phyloP scores from a whole-genome alignment of 768 basidiomycete genomes.

The Lentinula sp. region DNA sequence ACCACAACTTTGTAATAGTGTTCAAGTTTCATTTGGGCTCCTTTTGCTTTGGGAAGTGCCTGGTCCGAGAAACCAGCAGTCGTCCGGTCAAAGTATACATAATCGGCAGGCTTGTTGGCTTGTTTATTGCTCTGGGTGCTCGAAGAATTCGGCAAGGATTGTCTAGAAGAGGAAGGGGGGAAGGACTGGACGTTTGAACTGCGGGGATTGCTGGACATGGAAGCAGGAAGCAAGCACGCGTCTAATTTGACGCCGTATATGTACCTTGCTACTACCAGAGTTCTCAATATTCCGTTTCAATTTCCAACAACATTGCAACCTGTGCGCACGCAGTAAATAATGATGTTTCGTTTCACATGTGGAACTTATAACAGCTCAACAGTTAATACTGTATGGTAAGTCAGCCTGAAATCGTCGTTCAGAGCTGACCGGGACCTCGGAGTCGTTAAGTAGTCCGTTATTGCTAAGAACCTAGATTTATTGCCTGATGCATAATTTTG shows the following conservation, averaged over 20 bases:
- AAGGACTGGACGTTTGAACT: background rate
- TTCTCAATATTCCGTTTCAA: too few species aligned
- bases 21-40: conserved; percentile 92
- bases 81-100: conserved; percentile 89
- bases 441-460: too few species aligned
- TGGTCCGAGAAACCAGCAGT: conserved; percentile 73
- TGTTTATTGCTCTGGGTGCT: background rate
- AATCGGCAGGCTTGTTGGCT: conserved; percentile 47
- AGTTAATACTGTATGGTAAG: too few species aligned
- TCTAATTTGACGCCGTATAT: background rate
- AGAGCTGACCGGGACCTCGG: too few species aligned
- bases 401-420: too few species aligned
- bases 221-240: background rate
- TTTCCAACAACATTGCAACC: too few species aligned
- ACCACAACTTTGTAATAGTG: conserved; percentile 97
- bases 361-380: too few species aligned
- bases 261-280: too few species aligned
- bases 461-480: too few species aligned
- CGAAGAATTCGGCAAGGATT: conserved; percentile 2
- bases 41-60: conserved; percentile 78
- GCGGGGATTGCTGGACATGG: background rate
- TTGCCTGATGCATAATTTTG: too few species aligned
- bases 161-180: conserved; percentile 8
- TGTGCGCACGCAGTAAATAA: too few species aligned
- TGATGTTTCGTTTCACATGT: too few species aligned